Conservation (phyloP, 805 yeast genomes). For the Saccharomycopsis fermentans region DNA sequence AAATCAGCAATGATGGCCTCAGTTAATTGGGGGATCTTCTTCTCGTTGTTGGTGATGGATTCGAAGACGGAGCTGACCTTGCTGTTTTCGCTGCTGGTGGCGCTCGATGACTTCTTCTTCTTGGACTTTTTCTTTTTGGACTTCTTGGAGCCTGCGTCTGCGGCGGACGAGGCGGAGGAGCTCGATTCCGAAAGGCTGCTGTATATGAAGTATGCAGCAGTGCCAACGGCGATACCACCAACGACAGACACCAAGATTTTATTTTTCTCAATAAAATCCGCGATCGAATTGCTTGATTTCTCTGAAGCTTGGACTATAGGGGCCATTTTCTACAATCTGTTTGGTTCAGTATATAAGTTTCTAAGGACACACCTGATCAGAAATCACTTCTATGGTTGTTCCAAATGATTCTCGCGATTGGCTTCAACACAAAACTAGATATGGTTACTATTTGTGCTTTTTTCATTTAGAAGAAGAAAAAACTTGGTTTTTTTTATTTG, state of each 20-base stretch:
- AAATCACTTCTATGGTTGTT: neutral
- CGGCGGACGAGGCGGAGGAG: slow-evolving; percentile 14
- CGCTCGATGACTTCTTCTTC: slow-evolving; percentile 27
- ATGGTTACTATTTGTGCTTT: too few species aligned
- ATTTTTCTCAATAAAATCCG: slow-evolving; percentile 37
- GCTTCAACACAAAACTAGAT: too few species aligned
- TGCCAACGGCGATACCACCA: slow-evolving; percentile 53
- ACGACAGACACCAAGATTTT: slow-evolving; percentile 56
- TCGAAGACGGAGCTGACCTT: slow-evolving; percentile 44
- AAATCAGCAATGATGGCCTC: slow-evolving; percentile 37
- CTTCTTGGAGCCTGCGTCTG: slow-evolving; percentile 20
- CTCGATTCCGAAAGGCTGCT: slow-evolving; percentile 18
- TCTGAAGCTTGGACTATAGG: slow-evolving; percentile 15
- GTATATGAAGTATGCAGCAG: slow-evolving; percentile 43
- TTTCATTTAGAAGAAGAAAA: neutral
- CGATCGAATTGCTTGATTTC: slow-evolving; percentile 4
- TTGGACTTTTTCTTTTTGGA: slow-evolving; percentile 38
- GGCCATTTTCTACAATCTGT: slow-evolving; percentile 9
- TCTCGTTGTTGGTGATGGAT: slow-evolving; percentile 41
- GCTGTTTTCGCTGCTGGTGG: slow-evolving; percentile 25
- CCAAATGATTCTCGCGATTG: too few species aligned
- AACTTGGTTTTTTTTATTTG: too few species aligned
- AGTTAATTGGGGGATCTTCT: slow-evolving; percentile 51
- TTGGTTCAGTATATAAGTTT: neutral
- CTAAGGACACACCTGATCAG: neutral